A percentile compares a stretch with the other conserved stretches of the same genome.
Conservation (phyloP, 495 filamentous ascomycete species). For the Podospora appendiculata region DNA sequence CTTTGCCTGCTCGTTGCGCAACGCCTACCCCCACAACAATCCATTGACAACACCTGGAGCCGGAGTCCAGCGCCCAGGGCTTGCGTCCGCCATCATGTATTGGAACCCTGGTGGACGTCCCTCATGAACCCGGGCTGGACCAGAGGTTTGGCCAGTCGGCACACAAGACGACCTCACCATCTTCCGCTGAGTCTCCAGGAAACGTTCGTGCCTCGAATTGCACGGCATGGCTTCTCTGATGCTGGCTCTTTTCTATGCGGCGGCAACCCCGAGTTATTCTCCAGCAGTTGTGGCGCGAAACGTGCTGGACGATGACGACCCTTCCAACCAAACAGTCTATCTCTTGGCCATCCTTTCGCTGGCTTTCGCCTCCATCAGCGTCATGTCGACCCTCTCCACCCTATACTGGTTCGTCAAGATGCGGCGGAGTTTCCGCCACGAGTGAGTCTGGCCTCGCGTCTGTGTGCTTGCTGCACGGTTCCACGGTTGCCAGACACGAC, state of each 20-base stretch:
- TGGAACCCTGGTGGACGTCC: constrained; percentile 6
- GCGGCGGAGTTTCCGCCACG: constrained; percentile 65
- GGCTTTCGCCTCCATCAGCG: constrained; percentile 39
- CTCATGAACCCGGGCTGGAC: constrained; percentile 11
- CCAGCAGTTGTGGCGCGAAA: not conserved
- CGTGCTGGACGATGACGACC: not conserved
- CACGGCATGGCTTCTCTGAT: no score
- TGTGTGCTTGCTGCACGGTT: no score
- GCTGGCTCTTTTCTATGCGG: no score
- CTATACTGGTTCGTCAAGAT: constrained; percentile 71
- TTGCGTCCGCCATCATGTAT: constrained; percentile 3
- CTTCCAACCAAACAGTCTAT: constrained; percentile 1
- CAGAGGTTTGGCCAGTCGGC: constrained; percentile 7
- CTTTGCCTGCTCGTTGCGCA: not conserved
- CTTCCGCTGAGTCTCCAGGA: not conserved
- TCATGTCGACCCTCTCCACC: constrained; percentile 40
- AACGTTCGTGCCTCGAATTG: no score
- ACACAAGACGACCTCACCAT: not conserved
- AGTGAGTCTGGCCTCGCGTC: constrained; percentile 38
- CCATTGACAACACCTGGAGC: no score
- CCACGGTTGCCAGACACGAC: not conserved
- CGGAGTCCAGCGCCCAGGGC: not conserved
- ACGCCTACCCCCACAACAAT: no score
- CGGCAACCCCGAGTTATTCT: no score
- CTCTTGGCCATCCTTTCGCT: constrained; percentile 19